Base-by-base conservation (phyloP, 805 yeast genomes). In the Cyberlindnera mycetangii region DNA sequence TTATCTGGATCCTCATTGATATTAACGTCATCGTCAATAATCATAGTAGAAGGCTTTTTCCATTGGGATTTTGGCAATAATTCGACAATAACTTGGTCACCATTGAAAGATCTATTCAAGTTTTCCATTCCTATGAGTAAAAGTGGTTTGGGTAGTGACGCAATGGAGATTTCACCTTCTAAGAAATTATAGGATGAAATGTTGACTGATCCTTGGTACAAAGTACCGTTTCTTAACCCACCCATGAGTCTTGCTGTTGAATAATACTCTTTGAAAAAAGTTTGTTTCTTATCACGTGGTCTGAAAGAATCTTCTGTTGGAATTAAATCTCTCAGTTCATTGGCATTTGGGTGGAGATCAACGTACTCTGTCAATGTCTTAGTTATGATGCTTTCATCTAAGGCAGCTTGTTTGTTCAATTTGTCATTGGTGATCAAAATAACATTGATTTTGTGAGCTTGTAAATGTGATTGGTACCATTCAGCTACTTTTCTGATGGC, bases 61-160 rank as follows among this genome's bases (percentile, higher is more conserved):
- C 99, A 93, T 60, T 86, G 81, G 22, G 75, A 71, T 52, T 86
- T 78, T 1, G 98, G 97, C 34, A 93, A 70, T 34, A 93, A 68
- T 65, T 93, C 98, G 5, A 93, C 89, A 37, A 89, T 86, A 24
- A 93, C 98, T 30, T 81, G 76, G 59, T 93, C 99, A 21, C 96
- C 90, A 56, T 87, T 88, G 68, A 92, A 92, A 0, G 92, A 85
- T 65, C 99, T 80, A 63, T 93, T 93, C 54, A 93, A 67, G 61
- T 83, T 82, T 57, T 86, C 87, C 37, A 90, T 75, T 0, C 99
- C 99, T 11, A 85, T 66, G 31, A 93, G 71, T 32, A 92, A 69
- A 24, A 93, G 71, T 1, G 97, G 97, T 61, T 83, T 85, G 34
- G 88, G 82, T 58, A 88, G 83, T 0, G 85, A 78, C 2, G 83